phyloP scores from a whole-genome alignment of 73 alveolate genomes.

The Breviolum minutum region DNA sequence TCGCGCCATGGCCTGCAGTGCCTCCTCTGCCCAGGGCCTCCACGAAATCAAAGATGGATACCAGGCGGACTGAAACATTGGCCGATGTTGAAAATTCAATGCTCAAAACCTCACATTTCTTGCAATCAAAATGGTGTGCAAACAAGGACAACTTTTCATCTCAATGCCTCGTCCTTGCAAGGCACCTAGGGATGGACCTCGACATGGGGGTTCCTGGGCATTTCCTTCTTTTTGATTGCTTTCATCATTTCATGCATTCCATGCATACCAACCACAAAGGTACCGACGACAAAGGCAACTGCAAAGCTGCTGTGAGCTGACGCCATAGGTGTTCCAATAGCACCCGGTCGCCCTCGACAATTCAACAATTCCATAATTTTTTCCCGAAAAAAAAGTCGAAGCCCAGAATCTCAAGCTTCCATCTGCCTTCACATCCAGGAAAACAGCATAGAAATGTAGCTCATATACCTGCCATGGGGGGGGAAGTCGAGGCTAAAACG shows the following conservation, averaged over 20 bases:
- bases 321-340: conserved; percentile 68
- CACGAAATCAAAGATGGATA: background rate
- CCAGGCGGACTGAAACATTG: background rate
- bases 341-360: conserved; percentile 67
- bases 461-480: background rate
- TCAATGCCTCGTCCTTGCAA: conserved; percentile 45
- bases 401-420: background rate
- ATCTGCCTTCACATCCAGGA: conserved; percentile 62
- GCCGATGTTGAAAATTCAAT: background rate
- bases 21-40: conserved; percentile 72
- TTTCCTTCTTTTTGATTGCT: too few relatives aligned
- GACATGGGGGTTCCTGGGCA: background rate
- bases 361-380: background rate
- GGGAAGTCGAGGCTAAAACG: background rate
- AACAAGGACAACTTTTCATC: background rate
- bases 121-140: background rate
- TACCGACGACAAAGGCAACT: conserved; percentile 10
- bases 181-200: conserved; percentile 31
- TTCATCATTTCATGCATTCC: too few relatives aligned
- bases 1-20: conserved; percentile 66
- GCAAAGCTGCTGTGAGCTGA: conserved; percentile 19
- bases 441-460: conserved; percentile 80
- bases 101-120: too few relatives aligned
- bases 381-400: background rate
- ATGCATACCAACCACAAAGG: background rate